Base-by-base conservation (phyloP, 768 basidiomycete genomes). In the Vishniacozyma victoriae region DNA sequence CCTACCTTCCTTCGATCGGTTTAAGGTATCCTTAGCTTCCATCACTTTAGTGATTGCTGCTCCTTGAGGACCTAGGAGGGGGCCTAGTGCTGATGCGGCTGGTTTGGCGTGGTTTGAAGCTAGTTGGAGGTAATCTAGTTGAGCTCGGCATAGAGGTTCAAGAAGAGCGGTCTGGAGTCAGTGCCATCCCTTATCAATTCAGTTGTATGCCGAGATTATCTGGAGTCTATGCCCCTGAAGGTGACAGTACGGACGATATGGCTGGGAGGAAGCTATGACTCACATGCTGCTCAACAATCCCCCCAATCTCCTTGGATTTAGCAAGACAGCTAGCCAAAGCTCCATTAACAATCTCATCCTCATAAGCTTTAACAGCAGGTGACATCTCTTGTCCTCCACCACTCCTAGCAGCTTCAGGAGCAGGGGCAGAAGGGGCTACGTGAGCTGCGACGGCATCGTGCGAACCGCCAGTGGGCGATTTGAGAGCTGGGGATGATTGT, bases 91-190 rank as follows among this genome's bases (percentile, higher is more conserved):
- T 25, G 78, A 75, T 48, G 81, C 76, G 43, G 83, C 78, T 2
- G 93, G 91, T 69, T 91, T 87, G 62, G 80, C 82, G 77, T 89
- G 92, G 14, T 77, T 73, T 5, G 82, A 79, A 0, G 83, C 84
- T 25, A 81, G 71, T 33, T 79, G 75, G 49, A 99, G 73, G 56
- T 91, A 75, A 35, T 75, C 76, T n/a, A 82, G 81, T 53, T 92
- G 77, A 26, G 82, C 79, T 35, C 75, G 69, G 70, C 84, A 85
- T 61, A 84, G 78, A 44, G 79, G 78, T 55, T 82, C 77, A 20
- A 95, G 76, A 19, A 87, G 74, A 22, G 73, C 72, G 23, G 83
- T 83, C 91, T 95, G 64, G 3, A 35, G 46, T 46, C 18, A 38
- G 39, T 24, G 19, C n/a, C 3, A n/a, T n/a, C n/a, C n/a, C n/a